These are phyloP conservation scores for Erigeron canadensis DNA, from an alignment of 129 eudicot genomes.

Conservation along the genomic window DNA sequence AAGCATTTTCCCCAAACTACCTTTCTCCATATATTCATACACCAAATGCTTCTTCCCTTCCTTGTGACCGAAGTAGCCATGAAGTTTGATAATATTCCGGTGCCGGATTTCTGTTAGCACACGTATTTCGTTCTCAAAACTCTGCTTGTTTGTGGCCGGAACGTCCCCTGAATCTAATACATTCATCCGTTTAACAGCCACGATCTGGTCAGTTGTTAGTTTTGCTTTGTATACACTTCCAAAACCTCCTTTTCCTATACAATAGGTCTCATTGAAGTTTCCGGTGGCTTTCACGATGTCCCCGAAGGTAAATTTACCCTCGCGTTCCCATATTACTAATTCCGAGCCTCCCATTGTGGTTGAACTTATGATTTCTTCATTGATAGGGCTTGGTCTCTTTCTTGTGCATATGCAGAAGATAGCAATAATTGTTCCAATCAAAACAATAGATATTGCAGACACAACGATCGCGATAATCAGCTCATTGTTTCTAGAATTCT, in stretches of 20 bases:
- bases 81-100: constrained; percentile 74
- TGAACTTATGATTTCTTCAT: constrained; percentile 27
- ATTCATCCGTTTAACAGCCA: not conserved
- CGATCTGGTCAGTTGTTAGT: not conserved
- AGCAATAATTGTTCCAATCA: constrained; percentile 35
- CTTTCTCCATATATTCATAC: constrained; percentile 75
- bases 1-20: constrained; percentile 70
- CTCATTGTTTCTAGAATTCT: not conserved
- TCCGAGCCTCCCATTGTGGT: not conserved
- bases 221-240: constrained; percentile 12
- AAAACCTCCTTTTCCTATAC: constrained; percentile 1
- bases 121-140: constrained; percentile 76
- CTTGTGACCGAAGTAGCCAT: constrained; percentile 57
- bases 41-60: constrained; percentile 58
- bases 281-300: not conserved
- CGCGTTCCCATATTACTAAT: not conserved
- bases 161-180: constrained; percentile 36
- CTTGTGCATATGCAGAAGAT: constrained; percentile 23
- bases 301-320: not conserved
- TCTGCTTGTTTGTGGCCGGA: constrained; percentile 37
- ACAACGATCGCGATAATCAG: constrained; percentile 31
- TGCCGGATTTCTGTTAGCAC: constrained; percentile 77
- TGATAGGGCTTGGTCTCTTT: constrained; percentile 27
- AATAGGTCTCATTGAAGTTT: constrained; percentile 1
- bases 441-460: constrained; percentile 39